A percentile compares a stretch with the other conserved stretches of the same genome.
These are phyloP conservation scores for Rhizopogon roseolus DNA, from an alignment of 768 basidiomycete genomes.

Conservation along the genomic window DNA sequence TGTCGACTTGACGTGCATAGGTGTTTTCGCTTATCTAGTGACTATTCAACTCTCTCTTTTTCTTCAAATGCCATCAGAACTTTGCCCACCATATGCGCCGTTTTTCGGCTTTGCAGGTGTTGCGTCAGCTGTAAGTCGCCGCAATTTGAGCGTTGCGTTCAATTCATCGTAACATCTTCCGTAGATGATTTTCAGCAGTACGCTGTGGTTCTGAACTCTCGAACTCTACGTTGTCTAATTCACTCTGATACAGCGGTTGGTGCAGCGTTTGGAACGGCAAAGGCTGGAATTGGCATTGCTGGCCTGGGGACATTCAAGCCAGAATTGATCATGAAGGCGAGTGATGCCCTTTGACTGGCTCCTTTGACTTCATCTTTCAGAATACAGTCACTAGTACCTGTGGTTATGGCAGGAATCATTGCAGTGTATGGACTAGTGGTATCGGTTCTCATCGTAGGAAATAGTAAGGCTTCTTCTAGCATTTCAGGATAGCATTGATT, in stretches of 20 bases:
- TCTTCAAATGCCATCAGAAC: slow-evolving; percentile 42
- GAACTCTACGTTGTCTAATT: slow-evolving; percentile 2
- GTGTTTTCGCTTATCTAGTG: neutral
- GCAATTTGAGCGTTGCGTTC: neutral
- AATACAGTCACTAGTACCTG: slow-evolving; percentile 83
- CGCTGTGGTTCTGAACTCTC: slow-evolving; percentile 29
- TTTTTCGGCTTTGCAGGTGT: slow-evolving; percentile 99
- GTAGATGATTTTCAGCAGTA: slow-evolving; percentile 97
- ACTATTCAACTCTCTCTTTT: neutral
- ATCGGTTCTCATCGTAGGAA: slow-evolving; percentile 84
- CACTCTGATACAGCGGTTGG: slow-evolving; percentile 65
- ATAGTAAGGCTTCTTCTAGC: slow-evolving; percentile 32
- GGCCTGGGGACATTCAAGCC: slow-evolving; percentile 92
- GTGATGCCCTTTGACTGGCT: neutral
- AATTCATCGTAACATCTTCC: neutral
- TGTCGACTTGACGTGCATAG: neutral
- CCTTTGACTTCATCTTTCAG: neutral
- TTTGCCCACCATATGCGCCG: slow-evolving; percentile 90
- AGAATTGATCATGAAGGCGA: slow-evolving; percentile 97
- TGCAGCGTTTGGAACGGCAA: slow-evolving; percentile 94
- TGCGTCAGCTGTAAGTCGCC: slow-evolving; percentile 74
- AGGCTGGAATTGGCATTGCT: slow-evolving; percentile 95
- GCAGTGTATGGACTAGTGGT: slow-evolving; percentile 97
- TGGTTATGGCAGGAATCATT: slow-evolving; percentile 98
- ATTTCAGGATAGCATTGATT: slow-evolving; percentile 8